Percentiles rank a stretch among this genome's conserved stretches.
Conservation (phyloP, 169 alveolate species). For the Amoebophrya sp. region DNA sequence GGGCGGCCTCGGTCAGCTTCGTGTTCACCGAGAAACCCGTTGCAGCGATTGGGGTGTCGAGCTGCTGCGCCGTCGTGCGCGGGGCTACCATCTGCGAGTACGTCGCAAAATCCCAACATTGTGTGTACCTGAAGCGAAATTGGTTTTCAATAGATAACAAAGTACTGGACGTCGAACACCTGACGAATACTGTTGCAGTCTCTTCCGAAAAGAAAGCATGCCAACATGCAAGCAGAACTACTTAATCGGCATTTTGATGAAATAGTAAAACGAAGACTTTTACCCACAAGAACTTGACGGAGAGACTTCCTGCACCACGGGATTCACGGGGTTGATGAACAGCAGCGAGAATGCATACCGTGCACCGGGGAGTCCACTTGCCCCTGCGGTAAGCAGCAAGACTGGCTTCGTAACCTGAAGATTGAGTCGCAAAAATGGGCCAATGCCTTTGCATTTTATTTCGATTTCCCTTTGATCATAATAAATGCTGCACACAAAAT, state of each 20-base stretch:
- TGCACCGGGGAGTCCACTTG: not conserved
- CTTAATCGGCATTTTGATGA: no score
- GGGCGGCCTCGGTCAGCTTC: conserved; percentile 9
- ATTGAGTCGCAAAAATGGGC: no score
- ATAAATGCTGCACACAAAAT: no score
- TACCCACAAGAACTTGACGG: not conserved
- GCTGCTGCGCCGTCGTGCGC: not conserved
- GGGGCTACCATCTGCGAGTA: not conserved
- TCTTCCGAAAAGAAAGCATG: no score
- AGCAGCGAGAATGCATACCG: not conserved
- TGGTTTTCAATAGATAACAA: no score
- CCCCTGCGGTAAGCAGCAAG: not conserved
- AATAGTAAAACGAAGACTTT: no score
- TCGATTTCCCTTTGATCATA: no score
- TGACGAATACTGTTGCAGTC: no score
- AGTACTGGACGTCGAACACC: no score
- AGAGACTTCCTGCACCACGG: not conserved
- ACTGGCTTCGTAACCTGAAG: not conserved
- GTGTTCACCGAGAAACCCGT: not conserved
- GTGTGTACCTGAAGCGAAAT: no score
- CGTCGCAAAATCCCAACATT: not conserved
- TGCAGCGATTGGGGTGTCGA: not conserved
- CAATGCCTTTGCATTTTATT: no score
- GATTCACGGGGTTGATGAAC: not conserved
- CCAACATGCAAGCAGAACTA: no score